These are phyloP conservation scores for Alternaria ethzedia DNA, from an alignment of 2,329 filamentous ascomycete species.

Conservation along the genomic window DNA sequence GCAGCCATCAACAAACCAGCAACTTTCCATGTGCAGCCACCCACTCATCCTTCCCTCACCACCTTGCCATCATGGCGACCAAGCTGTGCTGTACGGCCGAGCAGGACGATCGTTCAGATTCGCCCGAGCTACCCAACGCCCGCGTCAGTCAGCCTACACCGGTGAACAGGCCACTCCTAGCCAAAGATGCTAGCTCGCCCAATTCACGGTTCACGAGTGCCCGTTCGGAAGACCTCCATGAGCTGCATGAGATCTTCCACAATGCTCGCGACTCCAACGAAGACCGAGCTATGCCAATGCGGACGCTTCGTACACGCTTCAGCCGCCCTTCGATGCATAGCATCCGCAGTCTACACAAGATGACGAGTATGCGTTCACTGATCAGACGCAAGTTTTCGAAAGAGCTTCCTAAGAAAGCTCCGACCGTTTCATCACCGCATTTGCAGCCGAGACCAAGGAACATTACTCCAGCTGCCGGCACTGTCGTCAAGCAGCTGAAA, in stretches of 20 bases:
- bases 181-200: slow-evolving; percentile 20
- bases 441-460: slow-evolving; percentile 11
- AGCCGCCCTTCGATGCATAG: slow-evolving; percentile 38
- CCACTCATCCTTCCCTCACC: neutral
- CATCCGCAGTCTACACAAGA: slow-evolving; percentile 42
- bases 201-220: slow-evolving; percentile 40
- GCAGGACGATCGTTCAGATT: slow-evolving; percentile 32
- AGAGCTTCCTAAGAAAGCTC: slow-evolving; percentile 27
- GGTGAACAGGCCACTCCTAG: slow-evolving; percentile 34
- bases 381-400: slow-evolving; percentile 42
- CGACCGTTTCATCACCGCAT: slow-evolving; percentile 3
- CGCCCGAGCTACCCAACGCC: slow-evolving; percentile 44
- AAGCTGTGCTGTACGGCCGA: slow-evolving; percentile 44
- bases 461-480: slow-evolving; percentile 17
- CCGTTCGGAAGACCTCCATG: slow-evolving; percentile 39
- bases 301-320: slow-evolving; percentile 26
- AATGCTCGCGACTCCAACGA: slow-evolving; percentile 27
- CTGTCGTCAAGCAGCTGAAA: slow-evolving; percentile 32
- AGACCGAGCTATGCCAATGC: slow-evolving; percentile 17
- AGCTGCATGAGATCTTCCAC: slow-evolving; percentile 44
- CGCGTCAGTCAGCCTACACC: slow-evolving; percentile 37
- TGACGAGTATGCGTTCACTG: slow-evolving; percentile 44
- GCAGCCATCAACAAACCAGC: slow-evolving; percentile 3
- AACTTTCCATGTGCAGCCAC: neutral
- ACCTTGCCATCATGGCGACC: slow-evolving; percentile 32